phyloP scores from a whole-genome alignment of 2,329 filamentous ascomycete genomes.

The Uncinocarpus reesii region DNA sequence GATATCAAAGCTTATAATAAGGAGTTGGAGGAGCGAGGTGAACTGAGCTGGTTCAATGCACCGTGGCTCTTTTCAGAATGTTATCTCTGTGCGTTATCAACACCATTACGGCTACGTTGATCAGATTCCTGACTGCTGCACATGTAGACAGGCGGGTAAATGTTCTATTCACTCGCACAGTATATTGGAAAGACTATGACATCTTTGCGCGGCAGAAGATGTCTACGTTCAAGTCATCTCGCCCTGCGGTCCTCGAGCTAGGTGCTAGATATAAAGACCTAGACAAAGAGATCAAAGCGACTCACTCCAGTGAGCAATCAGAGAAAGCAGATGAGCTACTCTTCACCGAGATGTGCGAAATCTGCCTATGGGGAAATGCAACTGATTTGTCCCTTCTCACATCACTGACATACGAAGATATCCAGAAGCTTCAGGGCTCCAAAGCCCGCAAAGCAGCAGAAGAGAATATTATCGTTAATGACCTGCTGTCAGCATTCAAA shows the following conservation, averaged over 20 bases:
- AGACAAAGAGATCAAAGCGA: conserved; percentile 53
- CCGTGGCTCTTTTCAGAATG: conserved; percentile 91
- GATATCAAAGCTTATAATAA: conserved; percentile 77
- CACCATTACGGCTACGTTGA: background rate
- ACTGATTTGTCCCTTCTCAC: conserved; percentile 88
- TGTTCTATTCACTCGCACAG: conserved; percentile 64
- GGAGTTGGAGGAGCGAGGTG: conserved; percentile 64
- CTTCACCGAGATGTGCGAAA: conserved; percentile 89
- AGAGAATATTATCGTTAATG: conserved; percentile 84
- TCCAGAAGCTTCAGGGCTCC: conserved; percentile 88
- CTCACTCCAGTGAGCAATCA: conserved; percentile 39
- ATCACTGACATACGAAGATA: conserved; percentile 84
- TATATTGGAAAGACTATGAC: conserved; percentile 82
- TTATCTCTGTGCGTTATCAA: conserved; percentile 57
- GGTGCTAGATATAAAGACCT: conserved; percentile 69
- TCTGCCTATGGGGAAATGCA: conserved; percentile 94
- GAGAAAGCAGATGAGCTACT: conserved; percentile 63
- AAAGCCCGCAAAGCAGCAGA: conserved; percentile 77
- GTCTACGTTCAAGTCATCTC: conserved; percentile 81
- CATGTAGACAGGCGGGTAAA: conserved; percentile 57
- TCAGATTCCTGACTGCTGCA: background rate
- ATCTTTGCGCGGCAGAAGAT: conserved; percentile 84
- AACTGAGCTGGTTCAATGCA: conserved; percentile 68
- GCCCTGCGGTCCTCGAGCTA: conserved; percentile 72
- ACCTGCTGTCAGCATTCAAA: conserved; percentile 63